Conservation (phyloP, 768 basidiomycete species). For the Solioccasus polychromus region DNA sequence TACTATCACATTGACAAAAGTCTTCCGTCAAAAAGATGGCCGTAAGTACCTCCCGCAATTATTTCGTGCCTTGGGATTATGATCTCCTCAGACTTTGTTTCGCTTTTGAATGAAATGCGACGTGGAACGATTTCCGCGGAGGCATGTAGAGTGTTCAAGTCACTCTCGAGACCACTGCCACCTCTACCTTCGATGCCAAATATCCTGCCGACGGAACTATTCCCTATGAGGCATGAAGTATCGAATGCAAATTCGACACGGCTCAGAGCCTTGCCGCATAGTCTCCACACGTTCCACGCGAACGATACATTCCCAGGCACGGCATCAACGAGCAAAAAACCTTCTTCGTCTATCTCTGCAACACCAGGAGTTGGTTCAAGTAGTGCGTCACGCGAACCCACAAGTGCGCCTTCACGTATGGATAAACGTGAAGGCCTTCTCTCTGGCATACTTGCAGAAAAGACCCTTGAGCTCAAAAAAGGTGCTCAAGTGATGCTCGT, state of each 20-base stretch:
- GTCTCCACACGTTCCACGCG: conserved; percentile 43
- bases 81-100: conserved; percentile 53
- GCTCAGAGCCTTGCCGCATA: conserved; percentile 45
- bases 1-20: conserved; percentile 65
- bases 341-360: background rate
- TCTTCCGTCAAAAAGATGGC: conserved; percentile 74
- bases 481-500: conserved; percentile 69
- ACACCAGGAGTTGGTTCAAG: background rate
- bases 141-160: conserved; percentile 47
- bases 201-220: conserved; percentile 51
- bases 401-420: conserved; percentile 3
- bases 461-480: conserved; percentile 52
- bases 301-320: conserved; percentile 41
- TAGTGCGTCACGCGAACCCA: conserved; percentile 32
- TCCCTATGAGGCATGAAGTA: conserved; percentile 68
- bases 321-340: conserved; percentile 2
- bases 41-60: conserved; percentile 35
- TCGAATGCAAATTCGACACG: conserved; percentile 59
- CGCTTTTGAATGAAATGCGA: conserved; percentile 75
- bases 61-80: background rate
- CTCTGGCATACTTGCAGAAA: conserved; percentile 59
- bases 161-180: conserved; percentile 35
- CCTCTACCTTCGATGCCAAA: conserved; percentile 26
- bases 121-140: conserved; percentile 50
- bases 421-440: conserved; percentile 53